phyloP scores from a whole-genome alignment of 2,329 filamentous ascomycete genomes.

The Cordyceps pruinosa region DNA sequence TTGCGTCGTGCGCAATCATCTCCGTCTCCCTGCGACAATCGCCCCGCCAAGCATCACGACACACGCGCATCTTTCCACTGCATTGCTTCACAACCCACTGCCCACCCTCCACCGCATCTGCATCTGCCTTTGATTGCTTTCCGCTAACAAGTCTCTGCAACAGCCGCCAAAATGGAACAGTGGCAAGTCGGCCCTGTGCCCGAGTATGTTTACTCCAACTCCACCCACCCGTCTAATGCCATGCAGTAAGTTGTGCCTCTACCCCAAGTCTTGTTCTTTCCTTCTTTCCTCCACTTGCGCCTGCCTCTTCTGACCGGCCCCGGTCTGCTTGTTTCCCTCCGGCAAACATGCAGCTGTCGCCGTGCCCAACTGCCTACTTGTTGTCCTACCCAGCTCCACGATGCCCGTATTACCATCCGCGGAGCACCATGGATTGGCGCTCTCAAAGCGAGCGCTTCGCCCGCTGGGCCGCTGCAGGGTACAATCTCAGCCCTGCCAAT shows the following conservation, averaged over 20 bases:
- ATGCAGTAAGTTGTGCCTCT: constrained; percentile 49
- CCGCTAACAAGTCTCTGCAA: background rate
- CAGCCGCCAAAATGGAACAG: constrained; percentile 43
- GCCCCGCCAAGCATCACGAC: constrained; percentile 3
- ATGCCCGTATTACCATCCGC: background rate
- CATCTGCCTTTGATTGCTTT: background rate
- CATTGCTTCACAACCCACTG: background rate
- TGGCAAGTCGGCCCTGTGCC: constrained; percentile 55
- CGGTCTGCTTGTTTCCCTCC: constrained; percentile 4
- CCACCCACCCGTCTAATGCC: constrained; percentile 47
- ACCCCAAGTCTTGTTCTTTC: background rate
- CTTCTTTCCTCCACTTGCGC: background rate
- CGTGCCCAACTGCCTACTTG: background rate
- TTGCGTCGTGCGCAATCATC: constrained; percentile 2
- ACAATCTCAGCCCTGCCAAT: background rate
- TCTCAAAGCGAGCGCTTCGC: background rate
- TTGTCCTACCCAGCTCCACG: constrained; percentile 1
- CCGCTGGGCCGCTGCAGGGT: background rate
- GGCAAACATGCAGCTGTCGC: constrained; percentile 1
- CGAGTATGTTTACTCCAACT: constrained; percentile 51
- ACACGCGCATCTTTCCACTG: constrained; percentile 1
- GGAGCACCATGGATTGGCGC: background rate
- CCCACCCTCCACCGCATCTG: background rate
- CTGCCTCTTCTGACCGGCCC: background rate
- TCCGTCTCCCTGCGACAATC: constrained; percentile 1